These are phyloP conservation scores for Posidonia oceanica DNA, from an alignment of 116 monocot species.

Conservation along the genomic window DNA sequence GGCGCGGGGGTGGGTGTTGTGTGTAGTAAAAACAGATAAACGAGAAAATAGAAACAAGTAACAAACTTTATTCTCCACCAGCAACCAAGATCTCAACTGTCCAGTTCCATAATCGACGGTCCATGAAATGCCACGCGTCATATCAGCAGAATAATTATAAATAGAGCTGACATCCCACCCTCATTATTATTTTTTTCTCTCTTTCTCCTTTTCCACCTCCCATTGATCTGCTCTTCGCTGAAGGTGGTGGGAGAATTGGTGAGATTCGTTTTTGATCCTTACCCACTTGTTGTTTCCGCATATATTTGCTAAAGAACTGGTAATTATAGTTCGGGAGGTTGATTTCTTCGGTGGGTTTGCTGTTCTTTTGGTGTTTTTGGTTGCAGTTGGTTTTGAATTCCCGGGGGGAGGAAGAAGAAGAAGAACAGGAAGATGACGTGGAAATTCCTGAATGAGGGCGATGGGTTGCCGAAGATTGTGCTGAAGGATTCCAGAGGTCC, in stretches of 20 bases:
- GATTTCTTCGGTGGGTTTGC: neutral
- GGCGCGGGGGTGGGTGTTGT: no score
- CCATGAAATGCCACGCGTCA: no score
- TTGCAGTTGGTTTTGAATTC: neutral
- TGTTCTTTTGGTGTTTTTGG: neutral
- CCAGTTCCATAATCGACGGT: no score
- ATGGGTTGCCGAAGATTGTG: constrained; percentile 26
- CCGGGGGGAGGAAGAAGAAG: neutral
- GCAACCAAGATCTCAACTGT: no score
- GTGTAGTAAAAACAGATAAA: no score
- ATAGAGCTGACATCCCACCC: no score
- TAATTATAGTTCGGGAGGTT: neutral
- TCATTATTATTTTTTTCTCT: no score
- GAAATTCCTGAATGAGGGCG: constrained; percentile 22
- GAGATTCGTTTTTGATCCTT: neutral
- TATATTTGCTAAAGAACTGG: neutral
- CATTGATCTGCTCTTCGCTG: neutral
- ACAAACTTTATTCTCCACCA: neutral
- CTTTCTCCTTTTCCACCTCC: neutral
- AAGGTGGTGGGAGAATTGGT: neutral
- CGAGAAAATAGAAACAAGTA: neutral
- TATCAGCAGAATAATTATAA: no score
- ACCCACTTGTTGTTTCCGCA: neutral
- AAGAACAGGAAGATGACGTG: constrained; percentile 17
- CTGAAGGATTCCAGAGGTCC: constrained; percentile 27